These are phyloP conservation scores for Penicillium hordei DNA, from an alignment of 2,329 filamentous ascomycete genomes.

Conservation along the genomic window DNA sequence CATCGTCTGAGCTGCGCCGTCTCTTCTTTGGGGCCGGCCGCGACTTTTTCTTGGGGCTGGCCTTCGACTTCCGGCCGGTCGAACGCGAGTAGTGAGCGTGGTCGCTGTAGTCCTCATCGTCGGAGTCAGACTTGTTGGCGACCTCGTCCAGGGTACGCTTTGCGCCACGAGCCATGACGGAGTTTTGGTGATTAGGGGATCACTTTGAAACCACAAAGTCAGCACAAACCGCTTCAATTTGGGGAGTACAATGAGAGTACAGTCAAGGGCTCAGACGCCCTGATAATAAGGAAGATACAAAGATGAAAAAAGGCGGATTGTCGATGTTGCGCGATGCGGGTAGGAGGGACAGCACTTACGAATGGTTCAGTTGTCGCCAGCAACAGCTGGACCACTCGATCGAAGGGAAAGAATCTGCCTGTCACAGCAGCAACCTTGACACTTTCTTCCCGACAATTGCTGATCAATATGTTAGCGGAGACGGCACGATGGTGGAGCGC, in stretches of 20 bases:
- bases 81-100: slow-evolving; percentile 31
- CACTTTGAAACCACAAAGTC: slow-evolving; percentile 8
- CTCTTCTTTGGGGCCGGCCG: slow-evolving; percentile 39
- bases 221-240: background rate
- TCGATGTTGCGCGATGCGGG: slow-evolving; percentile 7
- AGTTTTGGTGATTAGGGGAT: slow-evolving; percentile 7
- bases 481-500: slow-evolving; percentile 24
- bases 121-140: slow-evolving; percentile 45
- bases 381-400: slow-evolving; percentile 11
- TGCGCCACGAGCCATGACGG: slow-evolving; percentile 33
- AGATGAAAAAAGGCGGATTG: background rate
- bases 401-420: background rate
- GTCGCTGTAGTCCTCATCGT: slow-evolving; percentile 48
- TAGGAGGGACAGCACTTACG: slow-evolving; percentile 8
- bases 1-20: slow-evolving; percentile 50
- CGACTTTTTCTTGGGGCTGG: slow-evolving; percentile 33
- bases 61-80: slow-evolving; percentile 31
- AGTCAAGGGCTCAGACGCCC: background rate
- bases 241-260: background rate
- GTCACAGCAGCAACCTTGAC: background rate
- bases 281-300: background rate
- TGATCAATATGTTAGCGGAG: slow-evolving; percentile 15
- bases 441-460: slow-evolving; percentile 18
- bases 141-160: slow-evolving; percentile 48
- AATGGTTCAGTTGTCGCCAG: slow-evolving; percentile 12